Evolutionary conservation across 1,139 yeast species (phyloP).

Genomic region (Candida tropicalis): DNA sequence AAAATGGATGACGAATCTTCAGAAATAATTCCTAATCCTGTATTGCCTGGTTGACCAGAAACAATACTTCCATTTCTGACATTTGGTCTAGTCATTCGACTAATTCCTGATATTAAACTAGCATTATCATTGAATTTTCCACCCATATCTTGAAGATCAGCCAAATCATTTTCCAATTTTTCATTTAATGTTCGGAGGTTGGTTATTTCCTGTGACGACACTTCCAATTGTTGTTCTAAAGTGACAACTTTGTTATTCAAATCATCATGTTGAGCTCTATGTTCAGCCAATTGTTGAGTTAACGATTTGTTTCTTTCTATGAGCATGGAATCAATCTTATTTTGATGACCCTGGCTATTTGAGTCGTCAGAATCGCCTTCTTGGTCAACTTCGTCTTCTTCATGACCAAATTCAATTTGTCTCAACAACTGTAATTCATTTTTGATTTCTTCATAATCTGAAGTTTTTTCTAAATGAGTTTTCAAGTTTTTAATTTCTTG

Average conservation of each 20-base stretch:
- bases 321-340: constrained; percentile 47
- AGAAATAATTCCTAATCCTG: constrained; percentile 24
- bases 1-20: constrained; percentile 57
- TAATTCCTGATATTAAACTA: constrained; percentile 66
- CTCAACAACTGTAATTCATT: constrained; percentile 72
- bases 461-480: constrained; percentile 44
- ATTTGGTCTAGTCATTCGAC: constrained; percentile 41
- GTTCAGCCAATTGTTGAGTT: constrained; percentile 59
- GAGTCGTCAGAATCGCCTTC: constrained; percentile 16
- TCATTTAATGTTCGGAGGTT: constrained; percentile 48
- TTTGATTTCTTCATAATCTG: constrained; percentile 78
- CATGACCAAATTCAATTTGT: constrained; percentile 71
- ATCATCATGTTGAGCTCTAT: constrained; percentile 55
- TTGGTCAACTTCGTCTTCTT: constrained; percentile 25
- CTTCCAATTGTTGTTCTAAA: constrained; percentile 42
- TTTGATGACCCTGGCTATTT: background rate
- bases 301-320: constrained; percentile 63
- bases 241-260: constrained; percentile 35
- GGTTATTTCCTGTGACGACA: constrained; percentile 36
- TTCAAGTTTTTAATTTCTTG: constrained; percentile 56
- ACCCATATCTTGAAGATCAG: constrained; percentile 49
- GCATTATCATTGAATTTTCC: constrained; percentile 59
- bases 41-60: constrained; percentile 36
- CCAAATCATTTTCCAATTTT: constrained; percentile 73
- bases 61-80: constrained; percentile 41